phyloP scores from a whole-genome alignment of 208 protist species.

The Leishmania mexicana region DNA sequence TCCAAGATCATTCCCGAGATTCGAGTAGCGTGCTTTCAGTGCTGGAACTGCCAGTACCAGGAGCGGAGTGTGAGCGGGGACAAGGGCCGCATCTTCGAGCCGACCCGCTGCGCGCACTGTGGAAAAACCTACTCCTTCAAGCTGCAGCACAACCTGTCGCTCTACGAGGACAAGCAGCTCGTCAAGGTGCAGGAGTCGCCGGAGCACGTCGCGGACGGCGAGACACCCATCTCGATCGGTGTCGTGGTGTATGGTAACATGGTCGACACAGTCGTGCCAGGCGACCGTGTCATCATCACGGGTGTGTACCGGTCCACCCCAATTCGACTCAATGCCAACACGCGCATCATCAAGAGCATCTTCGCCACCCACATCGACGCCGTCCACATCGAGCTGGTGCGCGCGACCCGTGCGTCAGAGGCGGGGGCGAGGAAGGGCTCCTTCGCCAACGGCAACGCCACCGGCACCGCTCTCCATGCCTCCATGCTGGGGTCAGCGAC shows the following conservation, averaged over 20 bases:
- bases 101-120: constrained; percentile 94
- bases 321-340: constrained; percentile 94
- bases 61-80: constrained; percentile 81
- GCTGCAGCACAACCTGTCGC: constrained; percentile 96
- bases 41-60: constrained; percentile 91
- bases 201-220: constrained; percentile 98
- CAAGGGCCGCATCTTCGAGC: constrained; percentile 96
- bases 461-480: constrained; percentile 10
- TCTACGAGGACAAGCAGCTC: constrained; percentile 97
- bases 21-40: constrained; percentile 95
- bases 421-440: background rate
- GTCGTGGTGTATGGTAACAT: constrained; percentile 95
- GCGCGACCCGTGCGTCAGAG: constrained; percentile 22
- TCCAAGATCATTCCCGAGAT: constrained; percentile 94
- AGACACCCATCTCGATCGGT: constrained; percentile 98
- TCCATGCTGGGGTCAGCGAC: constrained; percentile 18
- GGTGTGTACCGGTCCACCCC: constrained; percentile 97
- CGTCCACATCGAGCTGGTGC: constrained; percentile 95
- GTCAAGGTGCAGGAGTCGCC: constrained; percentile 98
- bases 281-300: constrained; percentile 98
- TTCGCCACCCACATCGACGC: constrained; percentile 98
- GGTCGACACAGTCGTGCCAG: constrained; percentile 96
- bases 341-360: constrained; percentile 93
- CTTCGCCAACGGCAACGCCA: background rate
- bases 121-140: constrained; percentile 83